Conservation (phyloP, 225 moss, liverwort and hornwort species). For the Sphagnum tenellum region DNA sequence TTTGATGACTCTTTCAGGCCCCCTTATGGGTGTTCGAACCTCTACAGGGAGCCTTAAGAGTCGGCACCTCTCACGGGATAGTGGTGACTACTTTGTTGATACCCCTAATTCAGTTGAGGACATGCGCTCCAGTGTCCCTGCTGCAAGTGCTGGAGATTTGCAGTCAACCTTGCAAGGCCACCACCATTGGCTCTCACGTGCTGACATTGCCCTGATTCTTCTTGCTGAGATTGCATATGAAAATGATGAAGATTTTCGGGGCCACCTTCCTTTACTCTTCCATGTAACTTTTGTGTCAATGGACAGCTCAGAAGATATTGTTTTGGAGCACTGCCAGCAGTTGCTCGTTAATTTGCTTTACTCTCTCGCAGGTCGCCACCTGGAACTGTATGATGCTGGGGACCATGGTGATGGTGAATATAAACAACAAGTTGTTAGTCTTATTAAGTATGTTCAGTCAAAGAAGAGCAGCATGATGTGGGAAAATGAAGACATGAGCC, state of each 20-base stretch:
- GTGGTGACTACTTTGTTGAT: constrained; percentile 94
- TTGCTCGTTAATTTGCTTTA: constrained; percentile 93
- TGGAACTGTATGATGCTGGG: constrained; percentile 91
- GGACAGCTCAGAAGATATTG: constrained; percentile 99
- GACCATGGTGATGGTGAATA: constrained; percentile 95
- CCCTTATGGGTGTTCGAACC: constrained; percentile 84
- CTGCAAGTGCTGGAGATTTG: constrained; percentile 60
- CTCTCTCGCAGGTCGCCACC: constrained; percentile 88
- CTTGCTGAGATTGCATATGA: constrained; percentile 98
- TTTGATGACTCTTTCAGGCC: constrained; percentile 85
- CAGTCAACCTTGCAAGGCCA: constrained; percentile 69
- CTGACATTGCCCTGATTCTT: constrained; percentile 93
- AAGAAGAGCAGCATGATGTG: constrained; percentile 99
- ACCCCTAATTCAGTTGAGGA: constrained; percentile 76
- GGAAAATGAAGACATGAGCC: constrained; percentile 98
- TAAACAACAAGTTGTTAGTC: constrained; percentile 96
- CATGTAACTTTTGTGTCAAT: constrained; percentile 99
- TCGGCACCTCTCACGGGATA: constrained; percentile 94
- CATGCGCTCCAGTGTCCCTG: constrained; percentile 64
- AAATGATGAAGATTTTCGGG: constrained; percentile 98
- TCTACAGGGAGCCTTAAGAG: constrained; percentile 97
- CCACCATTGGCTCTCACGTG: constrained; percentile 97
- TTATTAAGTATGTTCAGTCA: constrained; percentile 97
- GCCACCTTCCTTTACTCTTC: constrained; percentile 93
- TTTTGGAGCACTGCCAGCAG: constrained; percentile 98